Conservation (phyloP, 2,329 filamentous ascomycete genomes). For the Plenodomus lindquistii region DNA sequence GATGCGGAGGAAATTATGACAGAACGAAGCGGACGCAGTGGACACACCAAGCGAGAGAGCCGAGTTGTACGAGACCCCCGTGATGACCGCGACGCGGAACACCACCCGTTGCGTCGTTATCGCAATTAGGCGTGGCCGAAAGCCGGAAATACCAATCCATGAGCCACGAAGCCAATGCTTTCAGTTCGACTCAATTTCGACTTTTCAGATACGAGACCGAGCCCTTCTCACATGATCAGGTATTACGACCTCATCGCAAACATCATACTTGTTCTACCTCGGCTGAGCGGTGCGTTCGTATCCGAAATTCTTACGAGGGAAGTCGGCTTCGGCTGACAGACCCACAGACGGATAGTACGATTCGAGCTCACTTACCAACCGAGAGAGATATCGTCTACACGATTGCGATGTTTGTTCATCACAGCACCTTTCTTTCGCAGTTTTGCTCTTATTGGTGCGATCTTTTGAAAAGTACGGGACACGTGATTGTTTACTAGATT, state of each 20-base stretch:
- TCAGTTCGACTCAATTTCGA: no score
- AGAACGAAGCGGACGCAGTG: conserved; percentile 31
- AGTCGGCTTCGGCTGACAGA: conserved; percentile 1
- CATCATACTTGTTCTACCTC: conserved; percentile 7
- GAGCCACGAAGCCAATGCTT: not conserved
- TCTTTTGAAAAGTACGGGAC: conserved; percentile 38
- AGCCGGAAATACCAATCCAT: not conserved
- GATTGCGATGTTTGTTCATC: not conserved
- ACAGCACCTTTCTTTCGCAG: not conserved
- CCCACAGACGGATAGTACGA: not conserved
- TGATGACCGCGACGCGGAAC: conserved; percentile 21
- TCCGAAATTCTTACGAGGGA: conserved; percentile 10
- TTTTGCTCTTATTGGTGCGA: conserved; percentile 30
- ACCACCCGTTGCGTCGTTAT: conserved; percentile 32
- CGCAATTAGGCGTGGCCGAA: conserved; percentile 11
- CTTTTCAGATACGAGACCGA: conserved; percentile 11
- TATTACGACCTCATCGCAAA: conserved; percentile 3
- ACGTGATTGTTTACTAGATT: conserved; percentile 44
- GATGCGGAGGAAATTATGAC: conserved; percentile 35
- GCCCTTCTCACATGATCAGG: conserved; percentile 6
- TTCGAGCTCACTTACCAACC: not conserved
- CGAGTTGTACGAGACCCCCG: conserved; percentile 12
- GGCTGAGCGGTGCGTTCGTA: conserved; percentile 1
- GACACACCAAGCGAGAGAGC: conserved; percentile 29
- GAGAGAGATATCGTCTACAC: not conserved